Percentiles rank a stretch among this genome's conserved stretches.
Evolutionary conservation across 2,329 filamentous ascomycete species (phyloP).

Genomic region (Cladophialophora immunda): DNA sequence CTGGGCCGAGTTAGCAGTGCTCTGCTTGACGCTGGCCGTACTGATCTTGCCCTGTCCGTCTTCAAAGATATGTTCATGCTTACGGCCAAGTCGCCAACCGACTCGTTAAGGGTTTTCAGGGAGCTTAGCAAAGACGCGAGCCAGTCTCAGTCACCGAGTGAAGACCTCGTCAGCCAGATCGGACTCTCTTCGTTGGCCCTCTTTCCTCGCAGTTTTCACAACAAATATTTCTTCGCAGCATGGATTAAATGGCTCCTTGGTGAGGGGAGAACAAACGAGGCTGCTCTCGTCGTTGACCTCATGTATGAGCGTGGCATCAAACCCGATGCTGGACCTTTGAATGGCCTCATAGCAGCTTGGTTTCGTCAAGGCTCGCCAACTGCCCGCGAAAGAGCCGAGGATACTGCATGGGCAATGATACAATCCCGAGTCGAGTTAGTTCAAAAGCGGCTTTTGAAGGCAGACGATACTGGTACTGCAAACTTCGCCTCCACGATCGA

Average conservation of each 20-base stretch:
- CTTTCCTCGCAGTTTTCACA: slow-evolving; percentile 64
- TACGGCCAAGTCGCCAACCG: slow-evolving; percentile 55
- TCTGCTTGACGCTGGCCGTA: slow-evolving; percentile 72
- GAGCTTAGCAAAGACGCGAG: slow-evolving; percentile 28
- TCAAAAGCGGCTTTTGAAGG: slow-evolving; percentile 43
- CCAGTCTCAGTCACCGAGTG: slow-evolving; percentile 43
- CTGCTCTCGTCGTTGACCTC: slow-evolving; percentile 75
- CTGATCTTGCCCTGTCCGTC: slow-evolving; percentile 74
- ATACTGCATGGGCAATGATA: slow-evolving; percentile 80
- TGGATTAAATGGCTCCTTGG: slow-evolving; percentile 88
- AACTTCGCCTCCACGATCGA: slow-evolving; percentile 14
- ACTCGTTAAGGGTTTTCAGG: slow-evolving; percentile 55
- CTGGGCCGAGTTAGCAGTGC: slow-evolving; percentile 78
- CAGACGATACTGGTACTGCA: not conserved
- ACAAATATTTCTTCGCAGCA: slow-evolving; percentile 85
- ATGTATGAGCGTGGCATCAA: slow-evolving; percentile 75
- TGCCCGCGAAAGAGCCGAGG: slow-evolving; percentile 69
- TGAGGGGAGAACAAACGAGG: slow-evolving; percentile 74
- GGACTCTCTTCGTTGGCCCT: slow-evolving; percentile 60
- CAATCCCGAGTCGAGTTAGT: slow-evolving; percentile 71
- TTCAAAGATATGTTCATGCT: slow-evolving; percentile 91
- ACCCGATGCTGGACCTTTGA: slow-evolving; percentile 78
- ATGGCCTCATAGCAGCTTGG: slow-evolving; percentile 82
- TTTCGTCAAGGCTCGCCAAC: slow-evolving; percentile 68
- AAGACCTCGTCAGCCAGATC: slow-evolving; percentile 57